Base-by-base conservation (phyloP, 2,329 filamentous ascomycete species). In the Penicillium sp. region DNA sequence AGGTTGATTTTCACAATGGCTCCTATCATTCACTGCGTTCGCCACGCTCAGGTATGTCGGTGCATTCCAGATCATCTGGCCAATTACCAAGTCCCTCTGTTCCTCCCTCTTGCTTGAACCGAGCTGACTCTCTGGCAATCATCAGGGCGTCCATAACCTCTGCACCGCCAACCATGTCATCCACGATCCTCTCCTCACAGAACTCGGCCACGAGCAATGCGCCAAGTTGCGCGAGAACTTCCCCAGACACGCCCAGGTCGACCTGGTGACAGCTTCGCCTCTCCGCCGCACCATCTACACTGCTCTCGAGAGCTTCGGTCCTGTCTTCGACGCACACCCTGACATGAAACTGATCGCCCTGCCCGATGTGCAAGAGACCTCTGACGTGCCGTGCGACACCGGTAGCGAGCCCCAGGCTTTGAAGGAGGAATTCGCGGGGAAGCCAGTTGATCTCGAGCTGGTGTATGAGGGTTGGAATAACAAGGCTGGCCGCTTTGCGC, bases 241-340 rank as follows among this genome's bases (percentile, higher is more conserved):
- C 70, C 84, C 88, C 9, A 74, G 83, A 72, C 87, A 89, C 69
- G 76, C 79, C 58, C 74, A 80, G 34, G 77, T 94, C 66, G 87
- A 88, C 4, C 81, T 89, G 62, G 81, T 96, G 11, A 82, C 92
- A 19, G 86, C 91, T 34, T 94, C 90, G 1, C 91, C 92, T 5
- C 81, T 96, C 62, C 87, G 88, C 47, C 86, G 92, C 58, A 95
- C 92, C 2, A 80, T 96, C 42, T 85, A 90, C 74, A 96, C 92
- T 2, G 87, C 88, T 29, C 79, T 91, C 26, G 76, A 85, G 50
- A 82, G 84, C 42, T 95, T 96, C 71, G 81, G 80, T 16, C 78
- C 83, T 0, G 79, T 77, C 1, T 79, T 84, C 48, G 66, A 78
- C 19, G 64, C 68, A 9, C 74, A 75, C 51, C 71, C 71, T 13